Evolutionary conservation across 257 asterid genomes (phyloP).

Genomic region (Solanum neorickii): DNA sequence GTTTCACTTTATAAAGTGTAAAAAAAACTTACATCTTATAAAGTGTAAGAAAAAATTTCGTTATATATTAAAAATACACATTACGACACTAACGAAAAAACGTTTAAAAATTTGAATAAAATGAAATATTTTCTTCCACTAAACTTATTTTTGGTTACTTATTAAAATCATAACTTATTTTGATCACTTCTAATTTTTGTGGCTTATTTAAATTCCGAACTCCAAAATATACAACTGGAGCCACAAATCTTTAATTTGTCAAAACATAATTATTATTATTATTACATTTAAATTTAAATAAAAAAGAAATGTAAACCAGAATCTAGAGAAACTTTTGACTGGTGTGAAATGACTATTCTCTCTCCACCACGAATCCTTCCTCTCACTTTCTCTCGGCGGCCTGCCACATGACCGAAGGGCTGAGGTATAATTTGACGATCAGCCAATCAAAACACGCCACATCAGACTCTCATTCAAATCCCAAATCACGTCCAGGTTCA

Average conservation of each 20-base stretch:
- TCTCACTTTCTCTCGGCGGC: not conserved
- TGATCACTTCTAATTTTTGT: too few relatives aligned
- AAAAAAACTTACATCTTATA: too few relatives aligned
- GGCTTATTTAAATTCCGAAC: too few relatives aligned
- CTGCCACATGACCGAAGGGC: constrained; percentile 50
- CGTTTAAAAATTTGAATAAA: rapidly evolving
- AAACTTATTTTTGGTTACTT: too few relatives aligned
- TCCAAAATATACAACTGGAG: not conserved
- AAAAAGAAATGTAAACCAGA: not conserved
- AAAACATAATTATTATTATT: not conserved
- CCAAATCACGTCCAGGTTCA: constrained; percentile 62
- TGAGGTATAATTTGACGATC: constrained; percentile 2
- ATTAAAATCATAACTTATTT: too few relatives aligned
- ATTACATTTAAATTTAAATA: not conserved
- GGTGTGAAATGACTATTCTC: not conserved
- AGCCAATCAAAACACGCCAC: constrained; percentile 27
- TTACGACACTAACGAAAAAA: too few relatives aligned
- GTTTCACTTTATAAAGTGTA: too few relatives aligned
- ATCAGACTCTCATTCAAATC: constrained; percentile 1
- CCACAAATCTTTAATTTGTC: not conserved
- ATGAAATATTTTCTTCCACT: too few relatives aligned
- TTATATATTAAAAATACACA: too few relatives aligned
- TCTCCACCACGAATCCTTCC: constrained; percentile 1
- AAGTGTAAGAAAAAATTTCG: too few relatives aligned
- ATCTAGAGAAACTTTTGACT: not conserved